Evolutionary conservation across 352 stramenopile genomes (phyloP), one percentile per base, ranked within the genome.

Genomic region (Thraustochytrium sp.): DNA sequence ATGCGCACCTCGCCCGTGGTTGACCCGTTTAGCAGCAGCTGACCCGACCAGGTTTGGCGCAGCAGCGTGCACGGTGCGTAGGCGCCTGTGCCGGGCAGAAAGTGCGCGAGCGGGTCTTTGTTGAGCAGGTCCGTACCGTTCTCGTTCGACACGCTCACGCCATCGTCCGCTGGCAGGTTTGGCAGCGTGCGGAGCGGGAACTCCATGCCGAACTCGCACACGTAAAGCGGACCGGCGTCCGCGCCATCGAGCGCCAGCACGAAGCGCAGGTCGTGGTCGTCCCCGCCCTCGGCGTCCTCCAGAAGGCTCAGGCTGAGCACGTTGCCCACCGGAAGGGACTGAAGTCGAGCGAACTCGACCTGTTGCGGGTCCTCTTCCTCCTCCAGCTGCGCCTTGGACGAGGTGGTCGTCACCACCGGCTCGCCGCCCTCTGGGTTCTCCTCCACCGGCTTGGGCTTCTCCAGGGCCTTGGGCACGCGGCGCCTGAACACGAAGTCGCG

Each of bases 1-100:
- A 96, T 51, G 42, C 93, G 90, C 59, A 95, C 92, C 53, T 90
- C 91, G 72, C 92, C 92, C 64, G 95, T 94, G 2, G 88, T 88
- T 59, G 92, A 86, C 1, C 91, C 90, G 40, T 89, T 92, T 8
- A 96, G 64, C 46, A 96, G 55, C 63, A 94, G 95, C 36, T 90
- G 87, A 8, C 89, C 26, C 18, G 62, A 85, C 59, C 65, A 82
- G 31, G 56, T 55, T 44, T 84, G 86, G 18, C 38, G 23, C 5
- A 89, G 13, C 29, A 11, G n/a, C 18, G 49, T 86, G 23, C 72
- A 51, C 18, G 73, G 49, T 23, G 76, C 29, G 40, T 61, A 62
- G 21, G 46, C 68, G 48, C 42, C 42, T 4, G 11, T 65, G 29
- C 68, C 68, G 18, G 68, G 31, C 23, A 80, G 31, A 38, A 65